These are phyloP conservation scores for Penicillium pulvis DNA, from an alignment of 495 filamentous ascomycete genomes.

Conservation along the genomic window DNA sequence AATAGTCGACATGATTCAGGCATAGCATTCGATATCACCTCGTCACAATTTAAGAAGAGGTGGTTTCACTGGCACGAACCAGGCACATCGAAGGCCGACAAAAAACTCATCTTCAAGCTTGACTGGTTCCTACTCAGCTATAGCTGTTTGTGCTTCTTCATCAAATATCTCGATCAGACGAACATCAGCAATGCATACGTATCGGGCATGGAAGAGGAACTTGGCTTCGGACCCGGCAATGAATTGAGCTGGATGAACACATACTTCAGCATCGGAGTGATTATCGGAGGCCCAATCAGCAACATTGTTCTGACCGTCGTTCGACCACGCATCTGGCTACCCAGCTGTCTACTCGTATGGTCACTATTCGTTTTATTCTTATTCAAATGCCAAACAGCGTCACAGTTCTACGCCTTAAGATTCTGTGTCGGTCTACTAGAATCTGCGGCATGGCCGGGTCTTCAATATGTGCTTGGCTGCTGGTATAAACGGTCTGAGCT, in stretches of 20 bases:
- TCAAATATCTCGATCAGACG: slow-evolving; percentile 19
- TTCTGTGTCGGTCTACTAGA: slow-evolving; percentile 20
- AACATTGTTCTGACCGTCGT: slow-evolving; percentile 16
- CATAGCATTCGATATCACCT: neutral
- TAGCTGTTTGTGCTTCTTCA: slow-evolving; percentile 17
- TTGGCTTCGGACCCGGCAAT: slow-evolving; percentile 50
- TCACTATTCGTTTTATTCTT: slow-evolving; percentile 21
- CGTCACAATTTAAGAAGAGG: slow-evolving; percentile 1
- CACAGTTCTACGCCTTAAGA: slow-evolving; percentile 18
- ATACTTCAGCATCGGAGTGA: slow-evolving; percentile 16
- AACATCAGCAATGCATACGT: slow-evolving; percentile 60
- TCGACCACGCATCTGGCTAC: slow-evolving; percentile 17
- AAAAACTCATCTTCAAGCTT: slow-evolving; percentile 21
- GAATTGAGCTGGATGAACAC: slow-evolving; percentile 33
- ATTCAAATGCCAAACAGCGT: slow-evolving; percentile 14
- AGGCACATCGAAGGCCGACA: slow-evolving; percentile 16
- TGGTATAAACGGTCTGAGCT: slow-evolving; percentile 30
- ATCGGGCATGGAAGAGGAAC: slow-evolving; percentile 62
- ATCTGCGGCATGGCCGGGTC: slow-evolving; percentile 19
- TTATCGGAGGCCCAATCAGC: slow-evolving; percentile 12
- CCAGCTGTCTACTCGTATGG: slow-evolving; percentile 17
- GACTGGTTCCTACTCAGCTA: slow-evolving; percentile 19
- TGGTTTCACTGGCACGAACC: slow-evolving; percentile 21
- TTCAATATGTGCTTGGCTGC: slow-evolving; percentile 19
- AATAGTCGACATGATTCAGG: slow-evolving; percentile 1